Conservation (phyloP, 129 eudicot genomes). For the Flaveria ramosissima region DNA sequence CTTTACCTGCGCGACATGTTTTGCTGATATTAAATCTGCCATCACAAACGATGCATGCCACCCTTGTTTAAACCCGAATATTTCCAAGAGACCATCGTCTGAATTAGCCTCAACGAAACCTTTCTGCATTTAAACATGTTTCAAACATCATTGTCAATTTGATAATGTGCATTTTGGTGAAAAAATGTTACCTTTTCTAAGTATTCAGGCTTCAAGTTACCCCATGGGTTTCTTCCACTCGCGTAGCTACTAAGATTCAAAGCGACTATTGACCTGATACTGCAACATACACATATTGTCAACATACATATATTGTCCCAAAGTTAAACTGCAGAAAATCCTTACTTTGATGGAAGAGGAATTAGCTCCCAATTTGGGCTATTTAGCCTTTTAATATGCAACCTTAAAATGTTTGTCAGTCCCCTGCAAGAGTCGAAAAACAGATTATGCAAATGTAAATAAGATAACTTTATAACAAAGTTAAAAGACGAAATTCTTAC, state of each 20-base stretch:
- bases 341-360: conserved; percentile 67
- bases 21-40: conserved; percentile 87
- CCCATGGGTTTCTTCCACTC: conserved; percentile 97
- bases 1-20: conserved; percentile 93
- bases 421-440: conserved; percentile 53
- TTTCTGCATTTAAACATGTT: conserved; percentile 45
- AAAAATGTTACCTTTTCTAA: conserved; percentile 62
- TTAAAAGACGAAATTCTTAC: conserved; percentile 33
- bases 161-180: neutral
- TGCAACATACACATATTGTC: conserved; percentile 21
- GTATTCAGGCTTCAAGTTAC: conserved; percentile 76
- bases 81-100: conserved; percentile 86
- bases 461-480: neutral
- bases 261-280: conserved; percentile 81
- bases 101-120: conserved; percentile 91
- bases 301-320: neutral
- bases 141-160: neutral
- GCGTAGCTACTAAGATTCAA: conserved; percentile 84
- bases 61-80: conserved; percentile 94
- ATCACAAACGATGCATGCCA: conserved; percentile 99
- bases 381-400: conserved; percentile 64
- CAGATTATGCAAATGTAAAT: conserved; percentile 11
- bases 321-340: neutral
- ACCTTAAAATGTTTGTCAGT: conserved; percentile 71
- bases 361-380: conserved; percentile 67